Percentiles rank a stretch among this genome's conserved stretches.
phyloP scores from a whole-genome alignment of 306 rosid species.

The Myrica gale region DNA sequence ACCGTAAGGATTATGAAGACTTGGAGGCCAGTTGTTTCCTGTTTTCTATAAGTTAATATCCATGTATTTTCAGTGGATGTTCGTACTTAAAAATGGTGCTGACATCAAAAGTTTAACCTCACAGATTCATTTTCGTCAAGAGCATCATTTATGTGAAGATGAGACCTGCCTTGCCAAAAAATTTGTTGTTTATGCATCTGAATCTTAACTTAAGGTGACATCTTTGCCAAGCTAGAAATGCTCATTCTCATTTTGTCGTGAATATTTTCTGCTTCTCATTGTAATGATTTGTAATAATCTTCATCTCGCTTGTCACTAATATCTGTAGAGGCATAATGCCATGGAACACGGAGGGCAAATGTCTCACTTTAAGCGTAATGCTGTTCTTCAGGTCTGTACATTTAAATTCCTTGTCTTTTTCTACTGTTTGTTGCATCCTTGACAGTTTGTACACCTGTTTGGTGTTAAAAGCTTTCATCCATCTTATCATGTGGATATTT shows the following conservation, averaged over 20 bases:
- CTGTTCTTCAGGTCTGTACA: conserved; percentile 1
- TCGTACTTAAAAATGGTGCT: neutral
- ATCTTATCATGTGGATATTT: neutral
- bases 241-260: neutral
- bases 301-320: neutral
- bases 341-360: conserved; percentile 11
- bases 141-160: conserved; percentile 56
- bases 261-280: neutral
- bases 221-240: neutral
- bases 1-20: conserved; percentile 52
- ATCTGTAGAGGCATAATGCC: conserved; percentile 14
- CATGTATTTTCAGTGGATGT: neutral
- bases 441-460: neutral
- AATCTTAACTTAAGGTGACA: conserved; percentile 55
- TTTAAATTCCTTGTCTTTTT: neutral
- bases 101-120: neutral
- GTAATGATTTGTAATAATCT: neutral
- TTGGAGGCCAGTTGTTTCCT: conserved; percentile 46
- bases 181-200: conserved; percentile 53
- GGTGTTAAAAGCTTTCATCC: neutral
- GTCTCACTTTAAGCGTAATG: neutral
- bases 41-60: conserved; percentile 1
- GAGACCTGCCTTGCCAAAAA: conserved; percentile 52
- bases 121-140: conserved; percentile 57
- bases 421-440: neutral